Conservation (phyloP, 768 basidiomycete species). For the Russula emetica region DNA sequence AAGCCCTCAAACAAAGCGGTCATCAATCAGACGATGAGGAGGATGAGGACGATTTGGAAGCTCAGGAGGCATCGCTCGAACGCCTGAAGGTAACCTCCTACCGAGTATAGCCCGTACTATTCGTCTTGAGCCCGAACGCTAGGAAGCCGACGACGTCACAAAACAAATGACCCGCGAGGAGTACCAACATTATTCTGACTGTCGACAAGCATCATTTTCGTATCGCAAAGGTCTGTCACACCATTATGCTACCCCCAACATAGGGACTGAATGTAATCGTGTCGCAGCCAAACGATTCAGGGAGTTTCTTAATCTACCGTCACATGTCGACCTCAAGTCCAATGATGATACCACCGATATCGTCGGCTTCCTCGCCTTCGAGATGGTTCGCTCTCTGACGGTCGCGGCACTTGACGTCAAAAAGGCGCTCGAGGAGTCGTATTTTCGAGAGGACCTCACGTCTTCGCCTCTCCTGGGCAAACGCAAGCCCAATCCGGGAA, state of each 20-base stretch:
- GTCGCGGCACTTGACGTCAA: slow-evolving; percentile 84
- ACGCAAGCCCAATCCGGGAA: slow-evolving; percentile 49
- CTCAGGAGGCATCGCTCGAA: slow-evolving; percentile 89
- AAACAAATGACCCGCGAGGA: slow-evolving; percentile 95
- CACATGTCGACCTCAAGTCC: slow-evolving; percentile 81
- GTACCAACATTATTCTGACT: slow-evolving; percentile 95
- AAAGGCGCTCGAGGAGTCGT: slow-evolving; percentile 68
- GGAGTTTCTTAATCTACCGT: slow-evolving; percentile 86
- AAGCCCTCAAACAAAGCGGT: slow-evolving; percentile 50
- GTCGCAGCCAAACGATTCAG: slow-evolving; percentile 85
- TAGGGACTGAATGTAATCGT: background rate
- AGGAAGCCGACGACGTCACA: slow-evolving; percentile 95
- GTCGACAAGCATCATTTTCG: slow-evolving; percentile 93
- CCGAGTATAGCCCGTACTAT: background rate
- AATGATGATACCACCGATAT: slow-evolving; percentile 96
- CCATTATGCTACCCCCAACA: background rate
- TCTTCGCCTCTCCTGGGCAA: slow-evolving; percentile 63
- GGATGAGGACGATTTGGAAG: slow-evolving; percentile 94
- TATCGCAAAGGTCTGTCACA: slow-evolving; percentile 81
- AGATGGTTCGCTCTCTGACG: slow-evolving; percentile 92
- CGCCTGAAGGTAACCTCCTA: slow-evolving; percentile 57
- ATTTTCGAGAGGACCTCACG: slow-evolving; percentile 59
- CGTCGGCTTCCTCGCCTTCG: slow-evolving; percentile 94
- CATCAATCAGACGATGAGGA: slow-evolving; percentile 87
- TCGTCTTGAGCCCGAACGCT: background rate